phyloP scores from a whole-genome alignment of 1,284 basidiomycete genomes.

The Ceratobasidium sp. region DNA sequence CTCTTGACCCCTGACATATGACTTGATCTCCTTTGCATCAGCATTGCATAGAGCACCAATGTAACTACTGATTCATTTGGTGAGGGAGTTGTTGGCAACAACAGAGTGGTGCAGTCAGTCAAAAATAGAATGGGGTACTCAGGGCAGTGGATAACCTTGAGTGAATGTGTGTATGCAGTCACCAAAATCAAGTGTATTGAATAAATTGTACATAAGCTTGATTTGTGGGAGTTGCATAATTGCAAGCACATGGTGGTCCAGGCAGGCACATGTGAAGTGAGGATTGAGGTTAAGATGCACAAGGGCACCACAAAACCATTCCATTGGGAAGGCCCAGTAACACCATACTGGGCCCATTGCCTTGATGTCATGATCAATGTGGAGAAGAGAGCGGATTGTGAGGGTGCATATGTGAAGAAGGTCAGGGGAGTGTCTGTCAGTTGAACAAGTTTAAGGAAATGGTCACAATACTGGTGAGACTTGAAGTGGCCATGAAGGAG shows the following conservation, averaged over 20 bases:
- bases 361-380: slow-evolving; percentile 50
- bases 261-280: slow-evolving; percentile 3
- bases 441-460: slow-evolving; percentile 31
- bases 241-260: slow-evolving; percentile 14
- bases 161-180: background rate
- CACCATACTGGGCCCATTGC: slow-evolving; percentile 52
- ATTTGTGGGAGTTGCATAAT: slow-evolving; percentile 15
- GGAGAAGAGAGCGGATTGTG: slow-evolving; percentile 53
- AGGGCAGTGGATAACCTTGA: background rate
- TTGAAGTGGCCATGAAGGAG: slow-evolving; percentile 29
- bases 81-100: background rate
- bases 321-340: slow-evolving; percentile 54
- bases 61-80: background rate
- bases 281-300: slow-evolving; percentile 11
- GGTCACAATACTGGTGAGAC: slow-evolving; percentile 17
- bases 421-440: slow-evolving; percentile 26
- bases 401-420: slow-evolving; percentile 47
- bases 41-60: background rate
- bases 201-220: slow-evolving; percentile 2
- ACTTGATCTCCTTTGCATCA: background rate
- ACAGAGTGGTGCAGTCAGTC: background rate
- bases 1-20: background rate
- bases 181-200: background rate
- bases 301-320: slow-evolving; percentile 51
- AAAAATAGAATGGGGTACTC: slow-evolving; percentile 9